Base-by-base conservation (phyloP, 176 grass and related monocot species). In the Neostapfia colusana region DNA sequence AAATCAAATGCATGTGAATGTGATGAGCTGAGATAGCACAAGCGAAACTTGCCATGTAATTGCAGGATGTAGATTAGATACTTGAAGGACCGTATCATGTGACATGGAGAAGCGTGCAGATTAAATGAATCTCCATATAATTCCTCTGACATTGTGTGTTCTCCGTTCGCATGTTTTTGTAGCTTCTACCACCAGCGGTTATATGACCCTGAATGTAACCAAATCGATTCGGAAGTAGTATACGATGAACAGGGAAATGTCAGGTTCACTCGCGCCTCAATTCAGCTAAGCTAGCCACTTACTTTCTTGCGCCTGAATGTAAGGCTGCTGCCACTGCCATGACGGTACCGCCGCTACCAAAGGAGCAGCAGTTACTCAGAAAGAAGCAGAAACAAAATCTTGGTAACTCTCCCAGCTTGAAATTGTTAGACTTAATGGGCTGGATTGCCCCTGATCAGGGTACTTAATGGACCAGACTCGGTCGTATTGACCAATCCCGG, bases 11-110 rank as follows among this genome's bases (percentile, higher is more conserved):
- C 61, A 41, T 21, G 66, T 61, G 11, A 25, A 27, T 43, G 81
- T 79, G 18, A 79, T 69, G 34, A 79, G 50, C 72, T 79, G 42
- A 79, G 34, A 68, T 78, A 69, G 34, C 69, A 41, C 69, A 23
- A 44, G 35, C 23, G 9, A 68, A 88, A 68, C 36, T 34, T 51
- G 18, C 41, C 24, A 10, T 83, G 85, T 79, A 83, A 50, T 26
- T 86, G 48, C 51, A 83, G 24, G 58, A n/a, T 46, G 55, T 48
- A 77, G 45, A 38, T 51, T 77, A 67, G 79, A 76, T 56, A 46
- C 26, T 16, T 65, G 3, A 41, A 57, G 23, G 31, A 1, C 10
- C 27, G 43, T 61, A 45, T 31, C 70, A 41, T 11, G 8, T 56
- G 14, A 40, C 8, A 48, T 11, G 46, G 23, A 35, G 31, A 77